phyloP scores from a whole-genome alignment of 148 eudicot genomes.

The Tetragonia tetragonoides region DNA sequence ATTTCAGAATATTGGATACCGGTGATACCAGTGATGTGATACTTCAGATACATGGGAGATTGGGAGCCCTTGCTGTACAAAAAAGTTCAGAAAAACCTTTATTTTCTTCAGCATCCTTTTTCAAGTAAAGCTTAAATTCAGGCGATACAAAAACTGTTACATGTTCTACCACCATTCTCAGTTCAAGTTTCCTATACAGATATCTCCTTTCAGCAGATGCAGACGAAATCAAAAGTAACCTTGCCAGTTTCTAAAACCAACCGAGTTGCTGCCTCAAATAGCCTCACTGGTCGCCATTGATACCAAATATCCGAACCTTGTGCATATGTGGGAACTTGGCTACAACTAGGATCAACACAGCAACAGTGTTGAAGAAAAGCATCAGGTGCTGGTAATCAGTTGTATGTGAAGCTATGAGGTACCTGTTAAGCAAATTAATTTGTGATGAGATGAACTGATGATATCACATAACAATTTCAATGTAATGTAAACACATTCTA shows the following conservation, averaged over 20 bases:
- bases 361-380: conserved; percentile 88
- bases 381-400: conserved; percentile 90
- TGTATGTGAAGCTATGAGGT: conserved; percentile 94
- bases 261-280: neutral
- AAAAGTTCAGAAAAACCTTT: neutral
- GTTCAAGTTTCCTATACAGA: conserved; percentile 38
- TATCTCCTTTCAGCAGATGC: conserved; percentile 24
- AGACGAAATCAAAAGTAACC: conserved; percentile 15
- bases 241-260: neutral
- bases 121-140: conserved; percentile 16
- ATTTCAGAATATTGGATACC: conserved; percentile 5
- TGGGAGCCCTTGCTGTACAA: conserved; percentile 28
- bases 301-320: conserved; percentile 95
- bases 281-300: conserved; percentile 73
- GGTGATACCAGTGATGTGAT: neutral
- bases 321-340: conserved; percentile 98
- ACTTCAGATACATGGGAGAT: conserved; percentile 1
- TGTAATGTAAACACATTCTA: neutral
- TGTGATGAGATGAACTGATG: neutral
- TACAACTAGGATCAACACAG: conserved; percentile 67
- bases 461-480: neutral
- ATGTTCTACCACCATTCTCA: conserved; percentile 15
- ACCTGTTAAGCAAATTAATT: conserved; percentile 40
- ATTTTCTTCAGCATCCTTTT: conserved; percentile 19
- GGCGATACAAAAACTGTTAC: conserved; percentile 26